These are phyloP conservation scores for Penicillium cinerascens DNA, from an alignment of 495 filamentous ascomycete genomes.

Conservation along the genomic window DNA sequence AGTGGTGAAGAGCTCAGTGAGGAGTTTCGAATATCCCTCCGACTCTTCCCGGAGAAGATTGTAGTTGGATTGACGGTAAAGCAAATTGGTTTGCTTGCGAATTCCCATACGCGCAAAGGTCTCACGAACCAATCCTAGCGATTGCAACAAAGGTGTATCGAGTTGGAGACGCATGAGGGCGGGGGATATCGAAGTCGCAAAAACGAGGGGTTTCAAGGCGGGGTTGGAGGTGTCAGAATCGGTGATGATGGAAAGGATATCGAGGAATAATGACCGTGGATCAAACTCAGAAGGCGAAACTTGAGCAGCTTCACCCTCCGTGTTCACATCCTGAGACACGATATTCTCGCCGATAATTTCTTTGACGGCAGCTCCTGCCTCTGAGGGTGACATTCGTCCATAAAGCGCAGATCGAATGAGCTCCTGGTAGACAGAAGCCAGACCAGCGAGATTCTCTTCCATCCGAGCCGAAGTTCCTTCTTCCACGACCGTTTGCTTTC, in stretches of 20 bases:
- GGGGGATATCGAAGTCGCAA: conserved; percentile 67
- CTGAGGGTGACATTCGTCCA: conserved; percentile 57
- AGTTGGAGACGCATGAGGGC: conserved; percentile 74
- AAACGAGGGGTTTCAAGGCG: conserved; percentile 52
- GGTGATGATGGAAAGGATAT: conserved; percentile 71
- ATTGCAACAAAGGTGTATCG: conserved; percentile 70
- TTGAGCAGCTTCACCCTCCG: conserved; percentile 28
- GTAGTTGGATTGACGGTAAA: conserved; percentile 95
- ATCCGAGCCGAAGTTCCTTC: conserved; percentile 50
- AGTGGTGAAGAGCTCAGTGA: conserved; percentile 85
- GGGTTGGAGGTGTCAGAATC: conserved; percentile 55
- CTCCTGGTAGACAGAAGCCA: conserved; percentile 80
- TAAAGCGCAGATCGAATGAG: conserved; percentile 70
- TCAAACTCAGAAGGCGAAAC: conserved; percentile 46
- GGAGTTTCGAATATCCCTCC: conserved; percentile 87
- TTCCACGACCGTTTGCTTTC: conserved; percentile 45
- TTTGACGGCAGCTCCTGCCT: conserved; percentile 69
- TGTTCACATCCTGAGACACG: conserved; percentile 37
- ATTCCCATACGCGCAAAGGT: conserved; percentile 80
- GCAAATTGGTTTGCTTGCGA: conserved; percentile 81
- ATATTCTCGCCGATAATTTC: conserved; percentile 64
- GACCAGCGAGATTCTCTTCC: conserved; percentile 59
- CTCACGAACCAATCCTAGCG: conserved; percentile 73
- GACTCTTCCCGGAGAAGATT: conserved; percentile 94
- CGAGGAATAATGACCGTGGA: conserved; percentile 70